Evolutionary conservation across 768 basidiomycete genomes (phyloP), one percentile per base, ranked within the genome.

Genomic region (Cystofilobasidium macerans): DNA sequence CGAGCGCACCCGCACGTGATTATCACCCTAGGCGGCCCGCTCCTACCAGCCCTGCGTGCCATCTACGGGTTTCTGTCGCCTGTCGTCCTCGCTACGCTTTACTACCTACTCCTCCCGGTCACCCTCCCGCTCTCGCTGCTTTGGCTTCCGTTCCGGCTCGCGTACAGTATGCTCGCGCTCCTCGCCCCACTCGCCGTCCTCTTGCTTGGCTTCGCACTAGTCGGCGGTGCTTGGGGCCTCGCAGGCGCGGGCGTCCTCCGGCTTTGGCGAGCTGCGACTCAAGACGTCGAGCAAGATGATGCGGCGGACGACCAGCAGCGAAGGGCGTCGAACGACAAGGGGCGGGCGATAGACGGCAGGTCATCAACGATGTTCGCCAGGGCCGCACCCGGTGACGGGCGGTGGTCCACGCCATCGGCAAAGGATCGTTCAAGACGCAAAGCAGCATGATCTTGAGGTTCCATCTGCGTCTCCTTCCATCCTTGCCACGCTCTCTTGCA

Each of bases 91-190:
- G 0, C 30, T 12, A n/a, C 40, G 57, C 18, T 56, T 65, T 8
- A 24, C 47, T 24, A 60, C 70, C 24, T 62, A 68, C 53, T 22
- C 43, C 28, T 28, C 54, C n/a, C 65, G 57, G 36, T 64, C 67
- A 36, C 30, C 58, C 14, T 18, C 20, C 4, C 62, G 62, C 33
- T 40, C 35, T 26, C 58, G 32, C 42, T 45, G 22, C 20, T 20
- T 22, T 20, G 18, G 12, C 6, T 40, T 32, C 30, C 51, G 18
- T 11, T 28, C 4, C 16, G 28, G 13, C 26, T 30, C 30, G 28
- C 43, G 1, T 22, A 16, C 24, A 13, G 14, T 1, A 14, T 13
- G 22, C 13, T 18, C 30, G 20, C 18, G 20, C 14, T 32, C 24
- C 1, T 45, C 16, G 43, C 60, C 5, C 32, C 45, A 18, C 45